Evolutionary conservation across 208 protist genomes (phyloP).

Genomic region (Acanthamoeba pearcei): DNA sequence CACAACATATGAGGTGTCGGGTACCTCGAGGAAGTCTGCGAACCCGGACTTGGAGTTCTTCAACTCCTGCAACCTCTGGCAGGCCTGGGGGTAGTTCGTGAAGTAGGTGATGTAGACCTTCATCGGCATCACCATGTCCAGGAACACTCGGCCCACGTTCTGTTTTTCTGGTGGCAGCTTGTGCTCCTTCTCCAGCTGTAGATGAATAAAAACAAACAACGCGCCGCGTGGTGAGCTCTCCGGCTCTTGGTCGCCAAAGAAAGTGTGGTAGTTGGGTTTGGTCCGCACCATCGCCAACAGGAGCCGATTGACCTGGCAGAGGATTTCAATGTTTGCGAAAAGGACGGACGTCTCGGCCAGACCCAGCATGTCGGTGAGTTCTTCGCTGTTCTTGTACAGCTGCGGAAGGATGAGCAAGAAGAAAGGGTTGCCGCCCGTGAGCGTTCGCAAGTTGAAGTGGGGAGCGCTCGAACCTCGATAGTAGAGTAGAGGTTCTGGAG

Average conservation of each 20-base stretch:
- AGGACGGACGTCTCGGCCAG: background rate
- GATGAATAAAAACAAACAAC: background rate
- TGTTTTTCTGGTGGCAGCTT: background rate
- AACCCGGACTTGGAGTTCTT: background rate
- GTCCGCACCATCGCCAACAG: background rate
- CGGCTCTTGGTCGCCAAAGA: background rate
- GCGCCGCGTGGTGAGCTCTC: background rate
- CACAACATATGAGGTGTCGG: background rate
- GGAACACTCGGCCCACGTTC: background rate
- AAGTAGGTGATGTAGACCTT: constrained; percentile 50
- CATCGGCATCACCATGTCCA: background rate
- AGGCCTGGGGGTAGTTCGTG: background rate
- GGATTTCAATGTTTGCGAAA: background rate
- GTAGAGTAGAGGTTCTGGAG: background rate
- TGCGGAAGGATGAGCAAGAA: background rate
- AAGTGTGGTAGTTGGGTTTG: background rate
- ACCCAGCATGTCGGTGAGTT: background rate
- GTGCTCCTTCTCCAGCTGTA: constrained; percentile 20
- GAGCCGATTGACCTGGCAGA: background rate
- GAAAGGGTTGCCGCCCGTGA: no score
- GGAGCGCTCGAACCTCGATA: background rate
- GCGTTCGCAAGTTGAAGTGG: no score
- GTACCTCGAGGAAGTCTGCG: constrained; percentile 4
- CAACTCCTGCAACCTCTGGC: background rate
- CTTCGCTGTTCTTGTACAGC: constrained; percentile 34